These are phyloP conservation scores for Psidium friedrichsthalianum DNA, from an alignment of 345 rosid species.

Conservation along the genomic window DNA sequence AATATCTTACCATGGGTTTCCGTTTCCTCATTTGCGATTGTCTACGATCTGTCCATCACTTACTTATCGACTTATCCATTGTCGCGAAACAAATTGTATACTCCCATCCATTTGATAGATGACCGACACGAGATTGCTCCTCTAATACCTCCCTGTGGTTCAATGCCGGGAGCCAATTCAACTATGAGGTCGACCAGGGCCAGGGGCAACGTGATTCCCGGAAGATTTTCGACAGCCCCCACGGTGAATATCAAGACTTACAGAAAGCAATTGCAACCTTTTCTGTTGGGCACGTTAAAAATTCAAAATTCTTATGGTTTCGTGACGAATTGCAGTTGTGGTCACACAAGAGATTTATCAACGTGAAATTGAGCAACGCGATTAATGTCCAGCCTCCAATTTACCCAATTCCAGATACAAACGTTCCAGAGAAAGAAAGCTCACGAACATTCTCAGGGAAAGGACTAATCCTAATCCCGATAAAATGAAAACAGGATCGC, in stretches of 20 bases:
- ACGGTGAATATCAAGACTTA: not conserved
- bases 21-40: not conserved
- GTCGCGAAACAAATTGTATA: rapidly evolving
- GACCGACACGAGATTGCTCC: not conserved
- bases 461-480: not conserved
- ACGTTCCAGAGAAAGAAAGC: not conserved
- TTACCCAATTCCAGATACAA: not conserved
- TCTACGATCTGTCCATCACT: not conserved
- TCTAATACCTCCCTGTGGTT: not conserved
- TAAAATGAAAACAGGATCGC: not conserved
- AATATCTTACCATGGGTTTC: not conserved
- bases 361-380: not conserved
- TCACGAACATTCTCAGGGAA: not conserved
- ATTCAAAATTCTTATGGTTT: not conserved
- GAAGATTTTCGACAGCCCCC: not conserved
- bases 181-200: not conserved
- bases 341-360: not conserved
- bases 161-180: rapidly evolving
- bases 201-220: not conserved
- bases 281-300: not conserved
- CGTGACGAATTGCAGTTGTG: not conserved
- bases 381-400: not conserved
- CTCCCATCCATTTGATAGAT: not conserved
- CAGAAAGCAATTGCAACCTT: not conserved
- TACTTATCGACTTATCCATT: not conserved